Evolutionary conservation across 2,329 filamentous ascomycete species (phyloP), one percentile per base, ranked within the genome.

Genomic region (Didymella glomerata): DNA sequence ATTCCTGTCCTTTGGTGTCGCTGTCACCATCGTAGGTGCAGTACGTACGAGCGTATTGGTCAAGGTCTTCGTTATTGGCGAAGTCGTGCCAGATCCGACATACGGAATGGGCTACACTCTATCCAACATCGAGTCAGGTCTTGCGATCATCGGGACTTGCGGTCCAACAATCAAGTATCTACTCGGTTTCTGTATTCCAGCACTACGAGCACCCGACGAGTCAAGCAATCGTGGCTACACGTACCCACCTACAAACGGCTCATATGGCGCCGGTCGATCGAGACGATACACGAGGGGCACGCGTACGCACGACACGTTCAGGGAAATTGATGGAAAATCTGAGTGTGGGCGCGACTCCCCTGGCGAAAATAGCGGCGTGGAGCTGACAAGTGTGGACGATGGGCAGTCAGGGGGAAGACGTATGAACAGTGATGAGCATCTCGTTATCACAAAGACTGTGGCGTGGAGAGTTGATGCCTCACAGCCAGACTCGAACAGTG

Each of bases 101-200:
- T 67, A 67, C 44, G 40, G 10, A 20, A 49, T 68, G 4, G 28
- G 42, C 6, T 60, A 64, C 28, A 59, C 55, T 0, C 45, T 68
- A 3, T 68, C 67, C n/a, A 67, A 64, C 28, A 53, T 69, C 20
- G 67, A 69, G 41, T 60, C 54, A 22, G 63, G 57, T 24, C 60
- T 69, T 14, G 65, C 65, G 2, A 55, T 62, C 13, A 61, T 69
- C 6, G 64, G 57, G 5, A 61, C 61, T 4, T 67, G 63, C 30
- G 67, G 65, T 30, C 55, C 54, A 5, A 67, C 65, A 6, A 61
- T 69, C 44, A 69, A 69, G 30, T 63, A 61, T 44, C 5, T 68
- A 10, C 49, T 68, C 9, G 54, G 64, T 5, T 50, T n/a, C 27
- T 68, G 57, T 38, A 62, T 69, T 14, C 65, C 64, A 24, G 49